phyloP scores from a whole-genome alignment of 768 basidiomycete genomes.

The Tricholoma sp. region DNA sequence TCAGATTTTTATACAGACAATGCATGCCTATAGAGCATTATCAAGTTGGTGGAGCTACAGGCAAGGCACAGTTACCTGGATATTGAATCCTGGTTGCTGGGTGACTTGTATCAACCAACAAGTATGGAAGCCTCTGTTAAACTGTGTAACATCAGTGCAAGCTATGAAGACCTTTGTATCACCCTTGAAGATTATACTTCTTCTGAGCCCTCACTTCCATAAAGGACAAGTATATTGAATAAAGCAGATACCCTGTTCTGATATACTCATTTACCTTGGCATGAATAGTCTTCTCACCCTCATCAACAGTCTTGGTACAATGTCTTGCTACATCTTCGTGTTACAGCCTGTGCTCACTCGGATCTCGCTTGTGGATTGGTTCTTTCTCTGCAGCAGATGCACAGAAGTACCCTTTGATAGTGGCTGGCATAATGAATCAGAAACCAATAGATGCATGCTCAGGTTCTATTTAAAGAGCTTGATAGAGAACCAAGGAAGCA shows the following conservation, averaged over 20 bases:
- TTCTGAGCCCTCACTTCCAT: constrained; percentile 52
- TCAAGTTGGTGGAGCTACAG: no score
- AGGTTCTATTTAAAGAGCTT: constrained; percentile 77
- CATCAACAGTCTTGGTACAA: constrained; percentile 59
- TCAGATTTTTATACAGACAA: no score
- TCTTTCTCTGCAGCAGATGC: constrained; percentile 67
- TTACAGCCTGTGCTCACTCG: constrained; percentile 55
- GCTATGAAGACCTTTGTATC: background rate
- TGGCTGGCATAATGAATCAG: constrained; percentile 57
- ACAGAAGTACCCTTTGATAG: constrained; percentile 77
- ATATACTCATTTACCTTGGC: constrained; percentile 43
- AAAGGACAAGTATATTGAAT: constrained; percentile 58
- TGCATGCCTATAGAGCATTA: no score
- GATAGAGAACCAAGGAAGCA: constrained; percentile 72
- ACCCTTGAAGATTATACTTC: constrained; percentile 56
- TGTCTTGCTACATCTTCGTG: constrained; percentile 53
- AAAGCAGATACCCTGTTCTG: constrained; percentile 48
- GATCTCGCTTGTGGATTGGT: constrained; percentile 42
- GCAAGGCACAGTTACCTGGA: no score
- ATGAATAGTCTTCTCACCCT: constrained; percentile 53
- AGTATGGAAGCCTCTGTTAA: no score
- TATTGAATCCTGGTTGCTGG: no score
- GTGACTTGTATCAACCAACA: no score
- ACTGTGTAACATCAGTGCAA: no score
- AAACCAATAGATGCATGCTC: constrained; percentile 65